These are phyloP conservation scores for Geotrichum australiense DNA, from an alignment of 1,139 yeast genomes.

Conservation along the genomic window DNA sequence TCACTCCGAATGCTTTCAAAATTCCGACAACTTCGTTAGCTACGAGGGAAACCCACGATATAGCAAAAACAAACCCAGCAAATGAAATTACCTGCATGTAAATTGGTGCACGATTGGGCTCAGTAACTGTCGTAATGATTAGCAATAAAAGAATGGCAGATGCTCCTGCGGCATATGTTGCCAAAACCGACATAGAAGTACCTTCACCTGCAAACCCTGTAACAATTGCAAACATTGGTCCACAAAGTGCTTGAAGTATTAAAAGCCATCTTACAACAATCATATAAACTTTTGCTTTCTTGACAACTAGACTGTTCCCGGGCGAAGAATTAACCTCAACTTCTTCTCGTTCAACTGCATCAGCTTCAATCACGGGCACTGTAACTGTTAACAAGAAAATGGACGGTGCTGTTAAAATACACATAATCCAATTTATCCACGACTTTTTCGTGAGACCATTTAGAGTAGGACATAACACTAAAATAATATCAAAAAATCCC, in stretches of 20 bases:
- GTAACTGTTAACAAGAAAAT: constrained; percentile 42
- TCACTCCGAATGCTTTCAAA: constrained; percentile 54
- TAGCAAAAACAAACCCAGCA: constrained; percentile 59
- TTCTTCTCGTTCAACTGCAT: constrained; percentile 21
- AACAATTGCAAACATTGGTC: constrained; percentile 16
- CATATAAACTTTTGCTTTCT: constrained; percentile 7
- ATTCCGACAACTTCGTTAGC: constrained; percentile 73
- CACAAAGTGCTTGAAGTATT: constrained; percentile 15
- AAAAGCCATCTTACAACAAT: constrained; percentile 16
- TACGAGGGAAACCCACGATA: constrained; percentile 66
- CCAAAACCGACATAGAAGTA: constrained; percentile 1
- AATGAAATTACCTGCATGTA: constrained; percentile 24
- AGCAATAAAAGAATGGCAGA: constrained; percentile 16
- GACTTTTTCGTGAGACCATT: constrained; percentile 23
- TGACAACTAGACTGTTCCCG: constrained; percentile 1
- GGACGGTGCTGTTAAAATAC: constrained; percentile 41
- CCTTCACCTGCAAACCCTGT: constrained; percentile 12
- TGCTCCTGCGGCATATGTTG: constrained; percentile 4
- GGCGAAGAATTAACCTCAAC: no score
- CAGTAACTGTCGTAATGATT: constrained; percentile 16
- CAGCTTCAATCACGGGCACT: constrained; percentile 42
- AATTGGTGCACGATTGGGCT: constrained; percentile 13
- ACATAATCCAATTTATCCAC: constrained; percentile 25
- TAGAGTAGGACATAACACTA: constrained; percentile 28
- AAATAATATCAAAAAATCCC: constrained; percentile 14